These are phyloP conservation scores for Dictyostelium intermedium DNA, from an alignment of 78 protist genomes.

Conservation along the genomic window DNA sequence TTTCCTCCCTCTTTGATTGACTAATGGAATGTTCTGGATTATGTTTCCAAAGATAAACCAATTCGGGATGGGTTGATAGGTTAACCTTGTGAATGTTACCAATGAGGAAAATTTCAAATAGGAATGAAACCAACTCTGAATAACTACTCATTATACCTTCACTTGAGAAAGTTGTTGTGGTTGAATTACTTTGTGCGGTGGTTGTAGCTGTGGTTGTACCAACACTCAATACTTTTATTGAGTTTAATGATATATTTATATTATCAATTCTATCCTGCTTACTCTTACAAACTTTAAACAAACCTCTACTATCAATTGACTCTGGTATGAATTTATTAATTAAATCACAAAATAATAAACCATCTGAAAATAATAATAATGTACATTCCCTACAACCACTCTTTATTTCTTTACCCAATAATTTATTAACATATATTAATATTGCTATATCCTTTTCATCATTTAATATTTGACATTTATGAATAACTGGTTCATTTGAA, in stretches of 20 bases:
- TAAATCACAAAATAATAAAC: slow-evolving; percentile 40
- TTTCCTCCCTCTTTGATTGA: slow-evolving; percentile 18
- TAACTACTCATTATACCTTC: neutral
- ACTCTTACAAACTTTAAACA: neutral
- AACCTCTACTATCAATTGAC: slow-evolving; percentile 54
- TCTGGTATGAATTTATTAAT: slow-evolving; percentile 39
- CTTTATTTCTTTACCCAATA: neutral
- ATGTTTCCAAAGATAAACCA: slow-evolving; percentile 49
- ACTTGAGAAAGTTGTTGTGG: neutral
- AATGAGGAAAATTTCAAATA: slow-evolving; percentile 25
- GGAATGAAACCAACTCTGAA: neutral
- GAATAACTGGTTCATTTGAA: neutral
- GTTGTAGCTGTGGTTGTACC: neutral
- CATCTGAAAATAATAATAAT: neutral
- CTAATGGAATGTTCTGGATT: slow-evolving; percentile 18
- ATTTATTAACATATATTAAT: neutral
- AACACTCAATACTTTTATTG: slow-evolving; percentile 9
- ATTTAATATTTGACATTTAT: neutral
- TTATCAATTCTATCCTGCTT: neutral
- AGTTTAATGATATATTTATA: slow-evolving; percentile 3
- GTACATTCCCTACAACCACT: slow-evolving; percentile 3
- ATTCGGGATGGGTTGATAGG: slow-evolving; percentile 47
- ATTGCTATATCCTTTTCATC: neutral
- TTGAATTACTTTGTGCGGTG: neutral
- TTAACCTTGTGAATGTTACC: slow-evolving; percentile 23